Percentiles rank a stretch among this genome's conserved stretches.
These are phyloP conservation scores for Yamadazyma songkhlaensis DNA, from an alignment of 1,139 yeast genomes.

Conservation along the genomic window DNA sequence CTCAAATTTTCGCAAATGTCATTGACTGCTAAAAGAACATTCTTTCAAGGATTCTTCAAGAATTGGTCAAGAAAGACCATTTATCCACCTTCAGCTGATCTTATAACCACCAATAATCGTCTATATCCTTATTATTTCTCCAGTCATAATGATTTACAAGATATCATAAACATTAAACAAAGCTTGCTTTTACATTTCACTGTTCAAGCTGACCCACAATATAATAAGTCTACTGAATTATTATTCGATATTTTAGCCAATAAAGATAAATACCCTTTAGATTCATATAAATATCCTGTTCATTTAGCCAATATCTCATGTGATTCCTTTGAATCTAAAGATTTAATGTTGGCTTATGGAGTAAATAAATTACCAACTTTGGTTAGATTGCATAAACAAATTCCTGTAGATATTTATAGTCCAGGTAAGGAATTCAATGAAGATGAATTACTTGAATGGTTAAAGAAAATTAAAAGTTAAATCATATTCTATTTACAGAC, in stretches of 20 bases:
- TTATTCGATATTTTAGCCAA: slow-evolving; percentile 55
- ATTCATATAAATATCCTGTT: slow-evolving; percentile 28
- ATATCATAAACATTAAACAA: slow-evolving; percentile 48
- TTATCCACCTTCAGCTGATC: slow-evolving; percentile 40
- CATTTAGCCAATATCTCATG: slow-evolving; percentile 69
- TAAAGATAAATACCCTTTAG: slow-evolving; percentile 45
- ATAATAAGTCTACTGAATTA: slow-evolving; percentile 62
- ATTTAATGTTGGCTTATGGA: slow-evolving; percentile 55
- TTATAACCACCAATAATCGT: slow-evolving; percentile 39
- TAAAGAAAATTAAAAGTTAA: slow-evolving; percentile 20
- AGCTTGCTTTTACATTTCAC: slow-evolving; percentile 77
- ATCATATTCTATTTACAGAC: slow-evolving; percentile 9
- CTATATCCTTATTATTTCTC: slow-evolving; percentile 43
- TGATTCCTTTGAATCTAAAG: slow-evolving; percentile 63
- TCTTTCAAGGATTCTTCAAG: slow-evolving; percentile 10
- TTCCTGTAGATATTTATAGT: slow-evolving; percentile 52
- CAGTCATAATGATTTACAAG: slow-evolving; percentile 53
- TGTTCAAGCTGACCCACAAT: slow-evolving; percentile 58
- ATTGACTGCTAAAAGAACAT: slow-evolving; percentile 6
- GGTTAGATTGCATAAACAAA: slow-evolving; percentile 64
- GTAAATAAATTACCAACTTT: slow-evolving; percentile 60
- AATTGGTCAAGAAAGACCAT: slow-evolving; percentile 16
- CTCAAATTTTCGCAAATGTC: too few relatives aligned
- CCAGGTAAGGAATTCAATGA: slow-evolving; percentile 32
- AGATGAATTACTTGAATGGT: slow-evolving; percentile 55